Evolutionary conservation across 106 monocot species (phyloP), one percentile per base, ranked within the genome.

Genomic region (Agapanthus africanus): DNA sequence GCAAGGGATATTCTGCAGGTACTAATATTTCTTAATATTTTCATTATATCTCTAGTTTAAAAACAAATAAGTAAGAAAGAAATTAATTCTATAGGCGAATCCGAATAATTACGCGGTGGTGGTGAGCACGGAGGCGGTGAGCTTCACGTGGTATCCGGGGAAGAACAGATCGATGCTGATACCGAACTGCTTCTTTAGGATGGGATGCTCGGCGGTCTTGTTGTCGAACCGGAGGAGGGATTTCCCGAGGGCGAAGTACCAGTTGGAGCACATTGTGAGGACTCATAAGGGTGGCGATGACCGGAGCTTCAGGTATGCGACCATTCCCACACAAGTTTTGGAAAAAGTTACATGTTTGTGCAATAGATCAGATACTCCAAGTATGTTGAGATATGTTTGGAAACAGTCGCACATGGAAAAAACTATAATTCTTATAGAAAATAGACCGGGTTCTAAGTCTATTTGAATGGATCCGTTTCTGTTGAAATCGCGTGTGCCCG

Each of bases 201-300:
- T 79, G 62, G 90, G 90, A 4, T 90, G 90, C 76, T 85, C 85
- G 1, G 85, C 90, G 2, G 72, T 80, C 37, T 78, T 86, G 47
- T 68, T 90, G 2, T 85, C 85, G 19, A 90, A 90, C 76, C 77
- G 90, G 18, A 47, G 90, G 14, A 37, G 79, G 11, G 90, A 90
- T 59, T 90, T 86, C 52, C 70, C 70, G 3, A 71, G 82, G 40
- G 90, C 90, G 35, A 90, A 85, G 83, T 90, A 90, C 67, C 69
- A 75, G 7, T 76, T 90, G 49, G 90, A 90, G 77, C 90, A 90
- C 63, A 80, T 90, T 39, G 90, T 90, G 14, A 52, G 90, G 65
- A 90, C 90, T 7, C 90, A 90, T 79, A 90, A 86, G 75, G 90
- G 85, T 7, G 68, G 82, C 28, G 85, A 85, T 33, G 90, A 86